Base-by-base conservation (phyloP, 2,329 filamentous ascomycete genomes). In the Pseudogymnoascus sp. region DNA sequence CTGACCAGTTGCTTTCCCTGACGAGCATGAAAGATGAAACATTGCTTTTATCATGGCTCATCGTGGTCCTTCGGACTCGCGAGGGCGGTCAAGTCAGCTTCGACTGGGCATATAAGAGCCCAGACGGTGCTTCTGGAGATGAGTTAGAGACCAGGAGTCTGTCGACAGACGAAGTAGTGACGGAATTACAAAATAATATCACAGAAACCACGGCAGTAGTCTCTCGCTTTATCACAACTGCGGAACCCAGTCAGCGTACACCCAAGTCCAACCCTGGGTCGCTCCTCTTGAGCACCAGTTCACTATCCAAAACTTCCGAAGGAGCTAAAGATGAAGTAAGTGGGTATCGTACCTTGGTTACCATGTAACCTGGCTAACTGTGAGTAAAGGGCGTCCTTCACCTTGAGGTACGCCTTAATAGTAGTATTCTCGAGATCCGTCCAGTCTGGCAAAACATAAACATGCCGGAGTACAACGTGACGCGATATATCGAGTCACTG, bases 11-110 rank as follows among this genome's bases (percentile, higher is more conserved):
- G 3, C 46, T 36, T 2, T 72, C 70, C 9, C 67, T 68, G 14
- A 77, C 76, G 6, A 70, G 73, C 31, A 71, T 77, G 69, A 76
- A 66, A 63, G 75, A 79, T n/a, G 77, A 78, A 16, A 61, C 77
- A 14, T 16, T 80, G 11, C 73, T 80, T 9, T 49, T 76, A 37
- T 74, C 79, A 42, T 81, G 79, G 79, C 72, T 79, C 12, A 71
- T 80, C 11, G 74, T 78, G 5, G 75, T 80, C 6, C 63, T 79
- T 63, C 73, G 78, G 9, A 77, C 74, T 1, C 71, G 71, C 8
- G 79, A 81, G 66, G 75, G 75, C 14, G 70, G 69, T 37, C 69
- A 73, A 14, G 66, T 74, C 9, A 66, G 59, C 12, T 80, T 70
- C 65, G 75, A 79, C 3, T 80, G 78, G 78, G 66, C 71, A 3